Percentiles rank a stretch among this genome's conserved stretches.
Conservation (phyloP, 2,329 filamentous ascomycete genomes). For the Bisporella sp. region DNA sequence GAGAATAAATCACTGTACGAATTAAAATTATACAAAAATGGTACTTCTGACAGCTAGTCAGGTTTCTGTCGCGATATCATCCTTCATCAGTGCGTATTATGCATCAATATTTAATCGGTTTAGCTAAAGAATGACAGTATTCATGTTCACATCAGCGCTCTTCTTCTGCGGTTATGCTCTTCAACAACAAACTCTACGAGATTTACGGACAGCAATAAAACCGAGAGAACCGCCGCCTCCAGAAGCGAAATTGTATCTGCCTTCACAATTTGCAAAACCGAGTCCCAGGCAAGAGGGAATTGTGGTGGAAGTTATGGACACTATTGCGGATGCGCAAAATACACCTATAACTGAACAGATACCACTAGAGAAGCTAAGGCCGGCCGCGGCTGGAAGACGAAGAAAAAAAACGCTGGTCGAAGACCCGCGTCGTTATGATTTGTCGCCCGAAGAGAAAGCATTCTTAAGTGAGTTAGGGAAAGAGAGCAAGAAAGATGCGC, state of each 20-base stretch:
- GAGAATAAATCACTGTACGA: too few relatives aligned
- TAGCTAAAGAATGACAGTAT: slow-evolving; percentile 40
- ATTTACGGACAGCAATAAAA: slow-evolving; percentile 65
- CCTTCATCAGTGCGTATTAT: slow-evolving; percentile 48
- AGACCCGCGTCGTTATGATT: background rate
- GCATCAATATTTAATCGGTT: background rate
- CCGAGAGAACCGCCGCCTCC: slow-evolving; percentile 16
- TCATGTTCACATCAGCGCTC: slow-evolving; percentile 71
- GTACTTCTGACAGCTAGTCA: slow-evolving; percentile 59
- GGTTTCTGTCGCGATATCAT: slow-evolving; percentile 61
- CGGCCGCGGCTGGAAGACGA: slow-evolving; percentile 12
- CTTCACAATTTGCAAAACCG: slow-evolving; percentile 12
- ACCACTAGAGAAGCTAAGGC: too few relatives aligned
- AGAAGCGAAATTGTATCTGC: slow-evolving; percentile 15
- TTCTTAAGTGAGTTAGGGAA: slow-evolving; percentile 8
- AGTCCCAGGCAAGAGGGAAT: background rate
- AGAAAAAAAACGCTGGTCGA: slow-evolving; percentile 35
- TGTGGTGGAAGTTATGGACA: background rate
- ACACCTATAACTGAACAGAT: slow-evolving; percentile 32
- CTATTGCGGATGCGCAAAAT: slow-evolving; percentile 30
- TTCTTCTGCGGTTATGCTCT: slow-evolving; percentile 84
- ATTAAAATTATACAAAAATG: background rate
- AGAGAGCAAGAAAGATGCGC: slow-evolving; percentile 17
- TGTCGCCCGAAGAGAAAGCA: background rate
- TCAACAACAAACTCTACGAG: slow-evolving; percentile 77